Conservation (phyloP, 1,139 yeast species). For the Starmera stellimalicola region DNA sequence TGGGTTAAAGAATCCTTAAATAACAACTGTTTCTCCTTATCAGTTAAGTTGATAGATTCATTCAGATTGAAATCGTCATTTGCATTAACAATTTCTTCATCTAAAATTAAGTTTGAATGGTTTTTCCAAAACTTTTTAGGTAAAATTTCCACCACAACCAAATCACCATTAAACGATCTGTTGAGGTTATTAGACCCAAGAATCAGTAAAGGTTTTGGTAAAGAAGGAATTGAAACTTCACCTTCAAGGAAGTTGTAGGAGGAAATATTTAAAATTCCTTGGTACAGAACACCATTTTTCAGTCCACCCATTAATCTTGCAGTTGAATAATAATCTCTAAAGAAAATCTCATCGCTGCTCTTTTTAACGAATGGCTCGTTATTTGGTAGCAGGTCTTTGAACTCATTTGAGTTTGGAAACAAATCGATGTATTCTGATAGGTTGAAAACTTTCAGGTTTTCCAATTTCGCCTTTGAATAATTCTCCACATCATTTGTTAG, state of each 20-base stretch:
- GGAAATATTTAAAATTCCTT: constrained; percentile 73
- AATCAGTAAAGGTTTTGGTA: constrained; percentile 74
- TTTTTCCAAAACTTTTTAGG: constrained; percentile 86
- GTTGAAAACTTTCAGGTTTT: constrained; percentile 46
- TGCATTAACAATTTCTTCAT: constrained; percentile 40
- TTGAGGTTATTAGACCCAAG: constrained; percentile 80
- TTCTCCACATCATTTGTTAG: constrained; percentile 75
- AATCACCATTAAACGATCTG: constrained; percentile 87
- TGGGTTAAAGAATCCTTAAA: constrained; percentile 67
- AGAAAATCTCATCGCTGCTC: constrained; percentile 44
- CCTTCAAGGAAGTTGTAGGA: constrained; percentile 89
- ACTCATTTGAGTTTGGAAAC: constrained; percentile 65
- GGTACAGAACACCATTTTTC: constrained; percentile 78
- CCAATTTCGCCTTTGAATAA: constrained; percentile 44
- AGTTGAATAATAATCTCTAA: constrained; percentile 70
- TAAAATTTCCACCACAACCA: constrained; percentile 81
- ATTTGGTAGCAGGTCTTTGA: constrained; percentile 74
- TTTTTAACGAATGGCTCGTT: constrained; percentile 25
- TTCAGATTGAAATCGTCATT: constrained; percentile 25
- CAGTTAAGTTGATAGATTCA: constrained; percentile 17
- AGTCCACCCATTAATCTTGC: constrained; percentile 87
- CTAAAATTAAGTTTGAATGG: constrained; percentile 72
- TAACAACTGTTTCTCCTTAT: constrained; percentile 41
- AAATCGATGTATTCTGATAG: constrained; percentile 60
- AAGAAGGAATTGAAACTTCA: constrained; percentile 60